Evolutionary conservation across 169 alveolate species (phyloP).

Genomic region (Babesia caballi): DNA sequence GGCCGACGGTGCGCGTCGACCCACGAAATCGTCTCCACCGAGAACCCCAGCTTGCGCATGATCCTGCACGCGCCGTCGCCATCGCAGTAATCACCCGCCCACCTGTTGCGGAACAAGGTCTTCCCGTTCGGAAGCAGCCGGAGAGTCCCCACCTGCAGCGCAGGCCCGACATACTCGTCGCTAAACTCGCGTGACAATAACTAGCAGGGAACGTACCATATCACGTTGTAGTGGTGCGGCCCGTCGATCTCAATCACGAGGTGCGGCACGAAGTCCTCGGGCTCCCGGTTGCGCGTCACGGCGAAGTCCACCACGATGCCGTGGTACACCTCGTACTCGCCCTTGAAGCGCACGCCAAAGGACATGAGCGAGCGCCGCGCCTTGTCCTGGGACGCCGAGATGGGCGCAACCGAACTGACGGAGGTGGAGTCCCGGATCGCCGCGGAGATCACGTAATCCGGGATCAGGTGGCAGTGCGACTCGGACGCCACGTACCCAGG

Average conservation of each 20-base stretch:
- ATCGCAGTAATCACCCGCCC: background rate
- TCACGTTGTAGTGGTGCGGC: conserved; percentile 57
- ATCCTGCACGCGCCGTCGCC: background rate
- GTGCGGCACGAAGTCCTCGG: conserved; percentile 13
- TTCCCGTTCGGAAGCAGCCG: conserved; percentile 21
- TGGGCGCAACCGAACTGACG: background rate
- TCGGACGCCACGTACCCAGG: background rate
- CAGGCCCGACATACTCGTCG: background rate
- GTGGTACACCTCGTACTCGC: conserved; percentile 35
- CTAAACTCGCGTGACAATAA: background rate
- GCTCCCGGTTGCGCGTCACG: background rate
- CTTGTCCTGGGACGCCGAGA: conserved; percentile 55
- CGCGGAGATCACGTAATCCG: conserved; percentile 12
- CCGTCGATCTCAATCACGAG: conserved; percentile 65
- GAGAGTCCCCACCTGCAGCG: background rate
- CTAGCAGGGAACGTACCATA: background rate
- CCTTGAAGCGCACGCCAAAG: conserved; percentile 9
- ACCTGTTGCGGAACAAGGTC: conserved; percentile 30
- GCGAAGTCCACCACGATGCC: conserved; percentile 52
- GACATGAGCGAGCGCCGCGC: conserved; percentile 29
- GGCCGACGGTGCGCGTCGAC: conserved; percentile 32
- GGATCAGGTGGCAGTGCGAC: background rate
- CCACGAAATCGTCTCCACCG: conserved; percentile 46
- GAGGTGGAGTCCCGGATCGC: conserved; percentile 1
- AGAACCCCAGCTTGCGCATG: conserved; percentile 36